Evolutionary conservation across 805 yeast species (phyloP), one percentile per base, ranked within the genome.

Genomic region (Starmera pachycereana): DNA sequence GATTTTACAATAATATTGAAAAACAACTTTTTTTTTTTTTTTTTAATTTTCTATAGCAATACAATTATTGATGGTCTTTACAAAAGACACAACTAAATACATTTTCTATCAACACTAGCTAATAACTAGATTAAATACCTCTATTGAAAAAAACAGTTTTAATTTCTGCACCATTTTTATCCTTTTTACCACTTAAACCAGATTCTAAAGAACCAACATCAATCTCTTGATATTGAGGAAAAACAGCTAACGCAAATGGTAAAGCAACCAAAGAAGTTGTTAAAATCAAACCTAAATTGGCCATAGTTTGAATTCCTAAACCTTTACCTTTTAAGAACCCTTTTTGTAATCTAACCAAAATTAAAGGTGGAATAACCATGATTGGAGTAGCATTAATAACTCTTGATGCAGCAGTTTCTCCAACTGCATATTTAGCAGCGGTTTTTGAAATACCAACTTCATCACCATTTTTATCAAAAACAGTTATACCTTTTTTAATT

Each of bases 341-440:
- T 48, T 72, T 74, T 63, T 92, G 97, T 47, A 92, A 66, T 57
- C 70, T 75, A 36, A 88, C 87, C 34, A 92, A 70, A 25, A 86
- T 55, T 52, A 92, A 70, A 3, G 99, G 97, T 2, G 99, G 98
- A 6, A 92, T 60, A 16, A 85, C 98, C 99, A 92, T 92, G 52
- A 92, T 74, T 14, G 99, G 99, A 0, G 98, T 84, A 13, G 97
- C 97, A 53, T 88, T 92, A 50, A 90, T 83, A 35, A 92, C 96
- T 57, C 99, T 71, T 35, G 95, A 84, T 29, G 89, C 78, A 3
- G 97, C 97, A 10, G 99, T 92, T 62, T 92, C 97, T 19, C 95
- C 96, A 36, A 92, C 98, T 0, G 99, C 99, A 45, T 79, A 71
- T 37, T 76, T 56, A 1, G 99, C 99, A 13, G 98, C 98, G 29